phyloP scores from a whole-genome alignment of 2,329 filamentous ascomycete genomes.

The Scedosporium aurantiacum region DNA sequence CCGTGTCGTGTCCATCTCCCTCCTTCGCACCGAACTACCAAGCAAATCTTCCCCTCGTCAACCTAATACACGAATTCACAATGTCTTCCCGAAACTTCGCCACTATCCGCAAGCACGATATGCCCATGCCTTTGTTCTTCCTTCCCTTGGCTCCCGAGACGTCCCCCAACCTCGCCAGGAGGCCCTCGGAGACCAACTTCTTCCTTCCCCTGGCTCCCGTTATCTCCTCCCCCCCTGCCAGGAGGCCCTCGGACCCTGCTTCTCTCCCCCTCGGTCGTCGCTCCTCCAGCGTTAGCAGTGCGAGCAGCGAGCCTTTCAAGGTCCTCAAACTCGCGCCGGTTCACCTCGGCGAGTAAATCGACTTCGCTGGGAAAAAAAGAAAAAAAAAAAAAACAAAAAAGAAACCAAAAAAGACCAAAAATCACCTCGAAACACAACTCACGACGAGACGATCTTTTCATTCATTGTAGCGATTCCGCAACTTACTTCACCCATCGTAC shows the following conservation, averaged over 20 bases:
- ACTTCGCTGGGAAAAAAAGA: conserved; percentile 34
- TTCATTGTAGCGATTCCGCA: background rate
- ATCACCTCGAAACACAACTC: background rate
- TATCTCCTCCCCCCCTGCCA: conserved; percentile 45
- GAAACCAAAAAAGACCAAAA: background rate
- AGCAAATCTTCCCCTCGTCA: background rate
- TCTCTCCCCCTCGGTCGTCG: conserved; percentile 27
- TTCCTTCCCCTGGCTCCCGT: conserved; percentile 51
- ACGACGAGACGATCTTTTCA: background rate
- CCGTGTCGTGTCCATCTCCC: background rate
- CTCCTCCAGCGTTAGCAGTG: conserved; percentile 43
- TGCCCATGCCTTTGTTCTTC: conserved; percentile 24
- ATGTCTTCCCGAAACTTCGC: background rate
- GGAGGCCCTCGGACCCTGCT: conserved; percentile 18
- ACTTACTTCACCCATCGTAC: background rate
- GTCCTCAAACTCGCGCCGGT: conserved; percentile 56
- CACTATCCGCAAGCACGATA: background rate
- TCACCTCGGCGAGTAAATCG: conserved; percentile 50
- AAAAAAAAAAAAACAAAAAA: conserved; percentile 22
- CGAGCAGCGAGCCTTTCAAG: conserved; percentile 25
- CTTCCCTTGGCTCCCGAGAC: conserved; percentile 48
- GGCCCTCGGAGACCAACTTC: background rate
- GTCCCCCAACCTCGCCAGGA: conserved; percentile 41
- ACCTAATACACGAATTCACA: background rate
- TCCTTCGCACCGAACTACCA: background rate